These are phyloP conservation scores for Lanzia echinophila DNA, from an alignment of 2,329 filamentous ascomycete genomes.

Conservation along the genomic window DNA sequence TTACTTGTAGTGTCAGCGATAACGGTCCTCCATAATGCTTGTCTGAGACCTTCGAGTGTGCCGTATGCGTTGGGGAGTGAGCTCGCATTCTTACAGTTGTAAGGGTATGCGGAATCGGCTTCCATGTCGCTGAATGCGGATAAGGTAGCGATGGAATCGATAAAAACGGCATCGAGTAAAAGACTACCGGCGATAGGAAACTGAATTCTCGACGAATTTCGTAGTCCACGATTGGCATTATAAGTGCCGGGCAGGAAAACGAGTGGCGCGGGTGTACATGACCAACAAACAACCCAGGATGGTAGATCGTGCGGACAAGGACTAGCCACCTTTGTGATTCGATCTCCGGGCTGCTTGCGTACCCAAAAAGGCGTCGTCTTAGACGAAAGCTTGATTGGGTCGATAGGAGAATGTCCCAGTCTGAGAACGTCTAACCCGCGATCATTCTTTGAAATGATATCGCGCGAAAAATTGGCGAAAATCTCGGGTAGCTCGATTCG, in stretches of 20 bases:
- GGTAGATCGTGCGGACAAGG: background rate
- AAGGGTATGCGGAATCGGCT: background rate
- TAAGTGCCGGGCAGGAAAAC: background rate
- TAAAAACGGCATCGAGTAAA: background rate
- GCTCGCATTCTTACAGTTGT: background rate
- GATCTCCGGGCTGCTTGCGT: background rate
- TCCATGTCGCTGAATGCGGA: constrained; percentile 4
- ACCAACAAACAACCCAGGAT: constrained; percentile 8
- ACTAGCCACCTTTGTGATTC: background rate
- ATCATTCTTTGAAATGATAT: constrained; percentile 5
- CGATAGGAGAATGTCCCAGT: background rate
- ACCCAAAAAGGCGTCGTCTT: background rate
- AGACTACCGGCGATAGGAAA: background rate
- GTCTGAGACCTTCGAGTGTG: background rate
- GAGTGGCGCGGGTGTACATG: background rate
- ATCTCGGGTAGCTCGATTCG: constrained; percentile 1
- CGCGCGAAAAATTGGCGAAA: constrained; percentile 1
- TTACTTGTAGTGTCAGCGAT: background rate
- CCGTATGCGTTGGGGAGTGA: background rate
- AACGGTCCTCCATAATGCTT: constrained; percentile 7
- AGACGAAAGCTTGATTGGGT: background rate
- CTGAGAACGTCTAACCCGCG: constrained; percentile 6
- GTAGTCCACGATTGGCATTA: background rate
- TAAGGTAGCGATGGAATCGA: background rate
- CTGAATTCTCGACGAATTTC: too few relatives aligned